Evolutionary conservation across 306 rosid genomes (phyloP).

Genomic region (Rosa chinensis): DNA sequence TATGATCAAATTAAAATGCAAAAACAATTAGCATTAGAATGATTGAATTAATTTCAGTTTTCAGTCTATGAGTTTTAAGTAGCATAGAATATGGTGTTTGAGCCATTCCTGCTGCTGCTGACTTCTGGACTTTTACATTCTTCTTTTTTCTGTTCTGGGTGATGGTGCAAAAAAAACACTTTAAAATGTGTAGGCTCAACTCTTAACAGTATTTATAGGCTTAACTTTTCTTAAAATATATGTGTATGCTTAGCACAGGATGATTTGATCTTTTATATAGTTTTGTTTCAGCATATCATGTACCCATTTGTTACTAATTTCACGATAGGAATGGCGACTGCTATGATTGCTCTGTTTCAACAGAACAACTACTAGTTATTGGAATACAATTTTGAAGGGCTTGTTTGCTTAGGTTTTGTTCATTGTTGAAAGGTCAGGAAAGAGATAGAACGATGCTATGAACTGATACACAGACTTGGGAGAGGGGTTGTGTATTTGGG

Average conservation of each 20-base stretch:
- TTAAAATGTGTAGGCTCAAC: neutral
- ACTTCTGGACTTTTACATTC: too few relatives aligned
- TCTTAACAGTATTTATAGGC: neutral
- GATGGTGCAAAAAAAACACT: neutral
- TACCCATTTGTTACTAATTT: neutral
- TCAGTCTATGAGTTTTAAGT: neutral
- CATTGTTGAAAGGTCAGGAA: slow-evolving; percentile 57
- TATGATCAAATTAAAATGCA: neutral
- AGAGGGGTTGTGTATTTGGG: slow-evolving; percentile 88
- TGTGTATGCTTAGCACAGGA: neutral
- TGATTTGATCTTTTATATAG: neutral
- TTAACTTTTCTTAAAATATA: neutral
- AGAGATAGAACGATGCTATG: slow-evolving; percentile 82
- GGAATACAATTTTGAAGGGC: slow-evolving; percentile 6
- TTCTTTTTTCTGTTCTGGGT: neutral
- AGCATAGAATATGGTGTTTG: neutral
- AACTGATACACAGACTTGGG: slow-evolving; percentile 73
- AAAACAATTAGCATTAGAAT: neutral
- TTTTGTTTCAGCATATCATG: neutral
- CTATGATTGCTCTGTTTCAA: neutral
- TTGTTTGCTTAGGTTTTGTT: neutral
- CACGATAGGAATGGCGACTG: neutral
- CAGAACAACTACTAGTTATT: neutral
- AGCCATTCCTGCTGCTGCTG: neutral
- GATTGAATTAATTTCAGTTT: neutral